Conservation (phyloP, 176 grass and related monocot genomes). For the Saccharum spontaneum region DNA sequence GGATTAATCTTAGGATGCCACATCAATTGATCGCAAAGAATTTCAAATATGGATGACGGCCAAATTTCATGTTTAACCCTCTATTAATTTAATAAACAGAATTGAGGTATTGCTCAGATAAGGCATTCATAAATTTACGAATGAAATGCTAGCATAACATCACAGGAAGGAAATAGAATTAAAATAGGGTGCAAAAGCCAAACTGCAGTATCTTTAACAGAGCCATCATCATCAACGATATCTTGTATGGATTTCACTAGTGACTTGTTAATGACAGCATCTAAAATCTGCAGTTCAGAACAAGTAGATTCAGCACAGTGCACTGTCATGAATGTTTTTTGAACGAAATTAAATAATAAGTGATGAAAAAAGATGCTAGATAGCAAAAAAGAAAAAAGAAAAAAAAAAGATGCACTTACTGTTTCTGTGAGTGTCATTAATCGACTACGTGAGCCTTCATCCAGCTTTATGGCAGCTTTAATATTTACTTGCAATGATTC, state of each 20-base stretch:
- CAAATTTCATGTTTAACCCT: conserved; percentile 19
- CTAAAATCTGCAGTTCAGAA: conserved; percentile 47
- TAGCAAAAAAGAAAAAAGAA: conserved; percentile 4
- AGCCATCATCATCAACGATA: conserved; percentile 71
- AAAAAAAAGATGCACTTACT: conserved; percentile 37
- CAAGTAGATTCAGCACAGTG: conserved; percentile 32
- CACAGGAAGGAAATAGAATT: conserved; percentile 23
- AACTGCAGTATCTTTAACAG: conserved; percentile 79
- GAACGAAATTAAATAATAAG: not conserved
- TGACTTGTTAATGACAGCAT: conserved; percentile 54
- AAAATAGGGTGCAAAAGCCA: conserved; percentile 30
- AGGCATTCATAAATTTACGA: not conserved
- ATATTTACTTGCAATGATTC: conserved; percentile 68
- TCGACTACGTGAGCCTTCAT: conserved; percentile 37
- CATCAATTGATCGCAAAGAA: conserved; percentile 15
- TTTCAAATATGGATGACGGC: conserved; percentile 14
- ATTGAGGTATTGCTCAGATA: not conserved
- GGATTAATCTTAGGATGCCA: conserved; percentile 3
- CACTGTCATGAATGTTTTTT: not conserved
- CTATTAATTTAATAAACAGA: not conserved
- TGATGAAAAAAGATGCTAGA: not conserved
- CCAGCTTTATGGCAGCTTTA: conserved; percentile 61
- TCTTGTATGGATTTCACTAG: conserved; percentile 66
- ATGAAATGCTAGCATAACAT: conserved; percentile 24
- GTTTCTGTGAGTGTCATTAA: conserved; percentile 50